phyloP scores from a whole-genome alignment of 1,284 basidiomycete species.

The Ganoderma sinense region DNA sequence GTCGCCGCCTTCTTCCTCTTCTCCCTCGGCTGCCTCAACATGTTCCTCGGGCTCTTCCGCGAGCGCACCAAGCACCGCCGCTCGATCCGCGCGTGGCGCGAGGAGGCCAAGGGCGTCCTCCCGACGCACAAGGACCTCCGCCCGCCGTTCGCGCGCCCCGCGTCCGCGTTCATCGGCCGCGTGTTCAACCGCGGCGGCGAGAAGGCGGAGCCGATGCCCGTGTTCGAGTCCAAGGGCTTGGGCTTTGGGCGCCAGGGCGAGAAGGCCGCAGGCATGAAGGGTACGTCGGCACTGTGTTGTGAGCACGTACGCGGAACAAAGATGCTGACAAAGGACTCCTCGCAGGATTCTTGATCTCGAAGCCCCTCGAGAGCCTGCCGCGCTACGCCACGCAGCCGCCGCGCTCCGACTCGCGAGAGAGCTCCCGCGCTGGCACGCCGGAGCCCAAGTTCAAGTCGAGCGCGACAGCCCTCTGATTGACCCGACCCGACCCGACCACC shows the following conservation, averaged over 20 bases:
- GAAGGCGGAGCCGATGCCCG: slow-evolving; percentile 11
- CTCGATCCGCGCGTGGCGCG: slow-evolving; percentile 68
- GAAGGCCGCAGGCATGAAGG: slow-evolving; percentile 71
- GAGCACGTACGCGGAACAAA: not conserved
- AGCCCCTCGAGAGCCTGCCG: slow-evolving; percentile 47
- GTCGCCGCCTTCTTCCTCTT: slow-evolving; percentile 90
- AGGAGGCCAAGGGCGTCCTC: slow-evolving; percentile 59
- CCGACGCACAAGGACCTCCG: slow-evolving; percentile 55
- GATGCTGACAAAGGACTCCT: slow-evolving; percentile 14
- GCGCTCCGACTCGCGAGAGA: slow-evolving; percentile 22
- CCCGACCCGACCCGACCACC: not conserved
- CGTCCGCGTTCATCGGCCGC: slow-evolving; percentile 32
- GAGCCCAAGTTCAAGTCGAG: slow-evolving; percentile 43
- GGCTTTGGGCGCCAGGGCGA: slow-evolving; percentile 81
- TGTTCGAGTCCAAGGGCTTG: slow-evolving; percentile 47
- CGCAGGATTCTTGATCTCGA: slow-evolving; percentile 46
- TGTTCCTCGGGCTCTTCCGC: slow-evolving; percentile 80
- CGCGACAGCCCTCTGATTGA: slow-evolving; percentile 35
- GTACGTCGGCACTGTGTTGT: slow-evolving; percentile 43
- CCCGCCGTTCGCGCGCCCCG: slow-evolving; percentile 34
- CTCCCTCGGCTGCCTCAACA: slow-evolving; percentile 84
- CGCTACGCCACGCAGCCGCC: slow-evolving; percentile 42
- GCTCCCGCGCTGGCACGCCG: slow-evolving; percentile 38
- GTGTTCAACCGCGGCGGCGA: slow-evolving; percentile 36
- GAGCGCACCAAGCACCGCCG: slow-evolving; percentile 67